Evolutionary conservation across 768 basidiomycete species (phyloP).

Genomic region (Russula lepida): DNA sequence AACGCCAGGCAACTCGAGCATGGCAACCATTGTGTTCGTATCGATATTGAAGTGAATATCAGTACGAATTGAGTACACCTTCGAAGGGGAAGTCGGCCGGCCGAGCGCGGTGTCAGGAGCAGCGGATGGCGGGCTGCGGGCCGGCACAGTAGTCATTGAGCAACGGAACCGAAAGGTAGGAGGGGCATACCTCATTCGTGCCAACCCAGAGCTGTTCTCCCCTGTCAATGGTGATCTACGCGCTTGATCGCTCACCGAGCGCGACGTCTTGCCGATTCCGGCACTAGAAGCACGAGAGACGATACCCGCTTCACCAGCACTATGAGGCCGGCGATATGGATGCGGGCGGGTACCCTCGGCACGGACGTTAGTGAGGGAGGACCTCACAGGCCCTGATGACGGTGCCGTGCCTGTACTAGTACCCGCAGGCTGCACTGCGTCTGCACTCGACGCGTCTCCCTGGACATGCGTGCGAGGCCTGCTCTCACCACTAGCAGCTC

Average conservation of each 20-base stretch:
- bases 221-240: constrained; percentile 6
- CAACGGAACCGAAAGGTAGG: neutral
- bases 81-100: neutral
- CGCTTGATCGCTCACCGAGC: constrained; percentile 17
- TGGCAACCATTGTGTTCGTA: constrained; percentile 44
- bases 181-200: constrained; percentile 20
- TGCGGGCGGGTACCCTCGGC: constrained; percentile 16
- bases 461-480: constrained; percentile 12
- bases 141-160: constrained; percentile 7
- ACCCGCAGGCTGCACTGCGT: constrained; percentile 11
- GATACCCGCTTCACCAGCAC: constrained; percentile 5
- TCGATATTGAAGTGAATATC: constrained; percentile 52
- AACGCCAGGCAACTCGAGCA: constrained; percentile 66
- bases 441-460: constrained; percentile 9
- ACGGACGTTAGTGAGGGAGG: constrained; percentile 11
- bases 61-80: constrained; percentile 41
- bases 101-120: constrained; percentile 1
- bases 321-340: constrained; percentile 20
- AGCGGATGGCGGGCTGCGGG: constrained; percentile 12
- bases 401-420: neutral
- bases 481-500: constrained; percentile 17
- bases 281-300: neutral
- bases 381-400: constrained; percentile 14
- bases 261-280: neutral
- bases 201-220: constrained; percentile 8